Evolutionary conservation across 176 grass and related monocot genomes (phyloP), one percentile per base, ranked within the genome.

Genomic region (Musa beccarii): DNA sequence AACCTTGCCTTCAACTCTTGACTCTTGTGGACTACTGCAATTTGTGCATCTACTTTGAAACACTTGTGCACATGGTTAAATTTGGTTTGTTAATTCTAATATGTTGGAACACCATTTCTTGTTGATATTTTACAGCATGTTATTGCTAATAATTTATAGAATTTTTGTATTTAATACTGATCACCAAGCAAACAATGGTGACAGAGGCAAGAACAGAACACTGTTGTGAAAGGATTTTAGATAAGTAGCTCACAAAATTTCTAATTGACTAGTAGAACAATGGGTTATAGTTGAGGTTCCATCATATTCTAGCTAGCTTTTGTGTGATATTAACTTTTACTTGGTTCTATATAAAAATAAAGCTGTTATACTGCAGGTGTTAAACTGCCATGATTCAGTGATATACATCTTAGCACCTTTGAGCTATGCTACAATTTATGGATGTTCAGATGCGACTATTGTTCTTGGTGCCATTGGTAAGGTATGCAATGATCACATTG

Each of bases 361-460:
- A 54, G 1, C 75, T 24, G 62, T 66, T 50, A 52, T 80, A 82
- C 65, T 91, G 57, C 61, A 99, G 96, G 91, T 99, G 81, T 82
- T 99, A 70, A 94, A 99, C 81, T 94, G 96, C 80, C 90, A 99
- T 83, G 96, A 99, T 82, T 94, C 96, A 55, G 88, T 87, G 68
- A 99, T 99, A 80, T 94, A 94, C 86, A 86, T 99, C 73, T 81
- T 98, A 72, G 90, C 95, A 83, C 95, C 95, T 71, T 81, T 99
- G 69, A 99, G 85, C 34, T 95, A 95, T 74, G 91, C 96, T 79
- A 99, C 86, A 0, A 79, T 99, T n/a, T 99, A 92, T 85, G 96
- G 96, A 82, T 99, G 91, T 86, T 95, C 91, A 64, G 96, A 99
- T 78, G 81, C 91, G 80, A 99, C 89, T 14, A 81, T 99, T 49